Conservation (phyloP, 257 asterid species). For the Salvia rosmarinus region DNA sequence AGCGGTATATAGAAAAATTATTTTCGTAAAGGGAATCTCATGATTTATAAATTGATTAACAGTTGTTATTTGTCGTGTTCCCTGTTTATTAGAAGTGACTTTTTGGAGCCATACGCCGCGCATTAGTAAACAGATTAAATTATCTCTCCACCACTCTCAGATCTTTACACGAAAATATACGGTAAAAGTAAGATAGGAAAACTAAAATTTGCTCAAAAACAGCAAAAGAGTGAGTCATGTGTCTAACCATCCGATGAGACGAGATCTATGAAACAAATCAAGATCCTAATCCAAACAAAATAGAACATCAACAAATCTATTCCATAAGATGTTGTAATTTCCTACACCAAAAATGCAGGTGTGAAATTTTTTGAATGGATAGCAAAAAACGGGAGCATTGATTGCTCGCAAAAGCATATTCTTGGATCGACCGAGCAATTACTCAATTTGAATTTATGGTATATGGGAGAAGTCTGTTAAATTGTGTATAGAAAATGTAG, state of each 20-base stretch:
- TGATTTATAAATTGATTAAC: background rate
- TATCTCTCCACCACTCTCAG: no score
- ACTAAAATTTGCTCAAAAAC: no score
- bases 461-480: no score
- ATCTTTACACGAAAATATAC: no score
- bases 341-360: constrained; percentile 37
- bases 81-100: background rate
- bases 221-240: no score
- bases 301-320: no score
- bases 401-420: background rate
- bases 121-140: background rate
- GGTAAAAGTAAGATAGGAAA: no score
- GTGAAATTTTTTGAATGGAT: constrained; percentile 23
- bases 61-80: background rate
- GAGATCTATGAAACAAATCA: no score
- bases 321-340: no score
- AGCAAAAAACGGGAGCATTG: background rate
- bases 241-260: no score
- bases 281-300: background rate
- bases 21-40: background rate
- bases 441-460: no score
- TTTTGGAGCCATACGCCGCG: background rate
- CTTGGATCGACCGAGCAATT: background rate
- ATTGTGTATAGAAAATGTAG: no score
- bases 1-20: background rate